phyloP scores from a whole-genome alignment of 495 filamentous ascomycete species.

The Parathielavia appendiculata region DNA sequence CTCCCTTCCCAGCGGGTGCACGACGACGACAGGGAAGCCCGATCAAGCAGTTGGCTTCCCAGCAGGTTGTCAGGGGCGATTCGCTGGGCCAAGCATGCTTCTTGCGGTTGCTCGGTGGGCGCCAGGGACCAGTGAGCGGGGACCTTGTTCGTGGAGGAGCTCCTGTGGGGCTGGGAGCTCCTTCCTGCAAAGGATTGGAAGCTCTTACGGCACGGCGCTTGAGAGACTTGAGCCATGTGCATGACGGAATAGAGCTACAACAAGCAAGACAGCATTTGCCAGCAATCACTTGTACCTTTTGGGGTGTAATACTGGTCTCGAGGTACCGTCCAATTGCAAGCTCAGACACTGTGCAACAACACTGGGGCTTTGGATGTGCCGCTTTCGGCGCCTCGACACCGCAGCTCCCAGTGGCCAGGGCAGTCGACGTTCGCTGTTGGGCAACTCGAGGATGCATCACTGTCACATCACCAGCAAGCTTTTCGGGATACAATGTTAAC shows the following conservation, averaged over 20 bases:
- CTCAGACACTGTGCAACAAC: neutral
- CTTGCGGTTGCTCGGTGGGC: slow-evolving; percentile 22
- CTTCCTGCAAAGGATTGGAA: slow-evolving; percentile 16
- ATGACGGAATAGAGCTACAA: slow-evolving; percentile 2
- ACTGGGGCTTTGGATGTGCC: slow-evolving; percentile 9
- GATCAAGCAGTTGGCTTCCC: slow-evolving; percentile 29
- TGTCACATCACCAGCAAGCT: neutral
- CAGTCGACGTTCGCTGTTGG: neutral
- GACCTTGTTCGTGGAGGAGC: slow-evolving; percentile 17
- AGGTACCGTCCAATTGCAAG: neutral
- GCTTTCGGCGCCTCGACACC: slow-evolving; percentile 12
- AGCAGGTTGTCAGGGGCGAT: slow-evolving; percentile 37
- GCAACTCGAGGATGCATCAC: neutral
- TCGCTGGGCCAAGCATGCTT: slow-evolving; percentile 17
- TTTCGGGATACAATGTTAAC: neutral
- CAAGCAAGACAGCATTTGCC: neutral
- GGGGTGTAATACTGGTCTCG: neutral
- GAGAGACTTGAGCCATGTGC: slow-evolving; percentile 5
- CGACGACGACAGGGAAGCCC: slow-evolving; percentile 32
- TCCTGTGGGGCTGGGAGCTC: slow-evolving; percentile 23
- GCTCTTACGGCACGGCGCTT: slow-evolving; percentile 15
- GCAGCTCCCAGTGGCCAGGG: slow-evolving; percentile 7
- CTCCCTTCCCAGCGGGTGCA: slow-evolving; percentile 23
- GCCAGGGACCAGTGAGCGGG: slow-evolving; percentile 16
- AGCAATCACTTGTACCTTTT: neutral